A percentile compares a stretch with the other conserved stretches of the same genome.
Evolutionary conservation across 1,284 basidiomycete species (phyloP).

Genomic region (Apiotrichum gracile): DNA sequence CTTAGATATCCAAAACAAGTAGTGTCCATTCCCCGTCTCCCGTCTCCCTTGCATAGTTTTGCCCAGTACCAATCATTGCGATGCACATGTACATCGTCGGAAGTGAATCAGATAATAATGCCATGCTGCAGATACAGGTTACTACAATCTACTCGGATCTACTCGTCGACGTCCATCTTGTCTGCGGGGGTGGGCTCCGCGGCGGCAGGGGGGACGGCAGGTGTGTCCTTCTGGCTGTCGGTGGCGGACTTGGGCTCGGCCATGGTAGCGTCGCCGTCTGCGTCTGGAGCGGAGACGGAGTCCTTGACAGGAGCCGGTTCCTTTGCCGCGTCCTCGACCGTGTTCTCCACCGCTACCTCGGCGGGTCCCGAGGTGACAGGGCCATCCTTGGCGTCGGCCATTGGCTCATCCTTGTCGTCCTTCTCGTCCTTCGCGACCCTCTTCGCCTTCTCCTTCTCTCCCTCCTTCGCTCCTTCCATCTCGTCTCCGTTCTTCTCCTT

Average conservation of each 20-base stretch:
- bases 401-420: neutral
- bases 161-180: neutral
- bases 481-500: neutral
- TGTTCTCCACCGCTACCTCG: neutral
- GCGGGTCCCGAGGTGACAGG: neutral
- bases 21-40: neutral
- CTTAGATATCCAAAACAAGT: neutral
- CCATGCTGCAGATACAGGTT: neutral
- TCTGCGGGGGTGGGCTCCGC: neutral
- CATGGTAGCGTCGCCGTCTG: neutral
- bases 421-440: constrained; percentile 63
- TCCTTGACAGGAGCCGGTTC: neutral
- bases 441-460: neutral
- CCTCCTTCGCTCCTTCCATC: neutral
- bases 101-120: neutral
- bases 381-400: too few relatives aligned
- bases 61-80: neutral
- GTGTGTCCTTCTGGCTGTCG: neutral
- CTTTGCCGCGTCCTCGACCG: neutral
- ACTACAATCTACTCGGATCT: neutral
- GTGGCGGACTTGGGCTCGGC: neutral
- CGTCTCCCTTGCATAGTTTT: neutral
- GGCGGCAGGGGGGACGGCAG: neutral
- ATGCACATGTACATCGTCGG: neutral
- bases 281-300: neutral